Evolutionary conservation across 352 stramenopile species (phyloP), one percentile per base, ranked within the genome.

Genomic region (Halophytophthora polymorphica): DNA sequence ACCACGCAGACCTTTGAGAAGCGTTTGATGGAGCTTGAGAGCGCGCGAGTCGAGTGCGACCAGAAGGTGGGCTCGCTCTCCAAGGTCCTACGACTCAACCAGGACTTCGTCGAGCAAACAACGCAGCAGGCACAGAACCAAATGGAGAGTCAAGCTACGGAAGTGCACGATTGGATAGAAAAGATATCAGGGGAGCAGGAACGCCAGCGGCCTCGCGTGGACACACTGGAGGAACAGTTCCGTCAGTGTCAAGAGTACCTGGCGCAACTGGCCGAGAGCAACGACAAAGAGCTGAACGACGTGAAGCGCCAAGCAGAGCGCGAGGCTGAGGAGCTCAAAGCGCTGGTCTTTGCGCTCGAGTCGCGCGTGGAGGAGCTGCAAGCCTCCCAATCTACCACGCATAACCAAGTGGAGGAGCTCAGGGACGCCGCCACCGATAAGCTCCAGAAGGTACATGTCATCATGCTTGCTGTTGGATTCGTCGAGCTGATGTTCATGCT

Each of bases 51-150:
- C 7, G 55, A 51, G 8, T 74, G 58, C 23, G 76, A 88, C 18
- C 64, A 84, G 52, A 86, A 84, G 56, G 38, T 87, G 21, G 64
- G 57, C n/a, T 80, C 77, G 29, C 68, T 91, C 21, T 80, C 77
- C 19, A 89, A 86, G 36, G 70, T 91, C 8, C 69, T 86, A 23
- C 68, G 74, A 0, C 62, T 89, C 36, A 84, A 87, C 42, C 81
- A 91, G 36, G 75, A 91, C 47, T 83, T 83, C 57, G 61, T 83
- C 15, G 81, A 87, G 38, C 78, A 89, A 28, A 79, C 47, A 1
- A 45, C 50, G 3, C 70, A 77, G 36, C 76, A 89, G 46, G 40
- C 51, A 25, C 57, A 68, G 7, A 52, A 36, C 1, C 70, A 84
- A 23, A 45, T 81, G 1, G 58, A 54, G n/a, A 40, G 37, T 31